phyloP scores from a whole-genome alignment of 192 early-diverging fungal genomes.

The Coemansia sp. region DNA sequence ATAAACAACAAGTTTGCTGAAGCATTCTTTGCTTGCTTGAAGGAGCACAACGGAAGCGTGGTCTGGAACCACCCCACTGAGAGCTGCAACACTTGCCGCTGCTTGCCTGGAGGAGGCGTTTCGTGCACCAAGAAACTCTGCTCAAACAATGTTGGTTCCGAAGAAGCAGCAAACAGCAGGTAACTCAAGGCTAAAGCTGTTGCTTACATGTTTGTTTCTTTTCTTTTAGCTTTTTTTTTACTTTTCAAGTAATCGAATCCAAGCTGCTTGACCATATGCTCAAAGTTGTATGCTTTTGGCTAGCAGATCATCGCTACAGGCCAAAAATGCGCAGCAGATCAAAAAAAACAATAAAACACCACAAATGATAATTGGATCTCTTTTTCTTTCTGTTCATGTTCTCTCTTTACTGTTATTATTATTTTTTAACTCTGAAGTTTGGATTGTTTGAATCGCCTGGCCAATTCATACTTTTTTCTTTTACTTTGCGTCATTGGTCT shows the following conservation, averaged over 20 bases:
- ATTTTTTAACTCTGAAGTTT: neutral
- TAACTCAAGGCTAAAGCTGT: neutral
- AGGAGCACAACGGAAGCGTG: constrained; percentile 29
- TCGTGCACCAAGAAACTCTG: constrained; percentile 52
- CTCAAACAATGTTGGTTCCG: neutral
- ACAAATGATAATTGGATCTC: neutral
- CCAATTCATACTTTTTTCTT: neutral
- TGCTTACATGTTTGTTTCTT: neutral
- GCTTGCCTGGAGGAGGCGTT: constrained; percentile 26
- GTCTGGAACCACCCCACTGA: constrained; percentile 33
- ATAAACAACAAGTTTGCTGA: constrained; percentile 22
- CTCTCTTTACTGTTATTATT: constrained; percentile 13
- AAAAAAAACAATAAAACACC: neutral
- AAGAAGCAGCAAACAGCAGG: constrained; percentile 4
- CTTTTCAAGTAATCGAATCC: neutral
- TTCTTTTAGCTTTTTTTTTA: neutral
- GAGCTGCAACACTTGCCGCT: constrained; percentile 43
- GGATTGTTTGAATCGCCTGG: neutral
- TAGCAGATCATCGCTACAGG: neutral
- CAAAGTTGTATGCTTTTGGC: neutral
- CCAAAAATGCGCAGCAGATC: constrained; percentile 36
- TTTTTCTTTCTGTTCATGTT: neutral
- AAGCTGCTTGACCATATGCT: neutral
- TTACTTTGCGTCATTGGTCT: constrained; percentile 8
- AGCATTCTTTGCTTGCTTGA: constrained; percentile 34